Percentiles rank a stretch among this genome's conserved stretches.
Evolutionary conservation across 192 early-diverging fungal species (phyloP).

Genomic region (Entomortierella parvispora): DNA sequence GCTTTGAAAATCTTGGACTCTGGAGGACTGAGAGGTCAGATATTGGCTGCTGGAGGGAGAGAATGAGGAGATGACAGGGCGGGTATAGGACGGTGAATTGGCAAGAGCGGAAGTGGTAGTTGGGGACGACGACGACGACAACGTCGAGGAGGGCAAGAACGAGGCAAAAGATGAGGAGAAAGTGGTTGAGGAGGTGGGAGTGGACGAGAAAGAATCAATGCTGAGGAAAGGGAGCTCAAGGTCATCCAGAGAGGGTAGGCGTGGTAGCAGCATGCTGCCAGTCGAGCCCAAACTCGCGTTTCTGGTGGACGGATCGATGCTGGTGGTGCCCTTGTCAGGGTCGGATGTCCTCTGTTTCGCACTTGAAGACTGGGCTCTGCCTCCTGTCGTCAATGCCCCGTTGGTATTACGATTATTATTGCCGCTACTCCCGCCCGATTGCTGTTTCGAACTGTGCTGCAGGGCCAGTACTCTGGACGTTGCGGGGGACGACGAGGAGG

Average conservation of each 20-base stretch:
- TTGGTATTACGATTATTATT: neutral
- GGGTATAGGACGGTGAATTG: slow-evolving; percentile 6
- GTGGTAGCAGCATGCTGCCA: slow-evolving; percentile 9
- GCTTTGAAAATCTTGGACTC: slow-evolving; percentile 20
- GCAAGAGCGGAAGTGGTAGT: slow-evolving; percentile 4
- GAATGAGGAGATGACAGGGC: slow-evolving; percentile 16
- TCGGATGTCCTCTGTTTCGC: neutral
- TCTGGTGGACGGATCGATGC: neutral
- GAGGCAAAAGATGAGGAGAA: neutral
- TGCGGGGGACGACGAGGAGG: neutral
- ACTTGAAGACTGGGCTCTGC: too few species aligned
- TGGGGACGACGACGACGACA: neutral
- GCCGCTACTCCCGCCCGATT: too few species aligned
- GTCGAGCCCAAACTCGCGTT: too few species aligned
- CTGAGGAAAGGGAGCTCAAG: slow-evolving; percentile 39
- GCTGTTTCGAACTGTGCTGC: neutral
- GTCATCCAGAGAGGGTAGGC: slow-evolving; percentile 32
- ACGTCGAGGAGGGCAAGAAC: neutral
- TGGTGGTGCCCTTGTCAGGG: neutral
- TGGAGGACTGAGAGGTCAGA: slow-evolving; percentile 39
- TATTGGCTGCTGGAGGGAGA: slow-evolving; percentile 28
- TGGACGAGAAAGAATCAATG: slow-evolving; percentile 6
- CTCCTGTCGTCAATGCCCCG: neutral
- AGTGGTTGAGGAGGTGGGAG: slow-evolving; percentile 4
- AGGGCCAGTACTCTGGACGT: neutral